Evolutionary conservation across 2,329 filamentous ascomycete genomes (phyloP), one percentile per base, ranked within the genome.

Genomic region (Fusarium sp.): DNA sequence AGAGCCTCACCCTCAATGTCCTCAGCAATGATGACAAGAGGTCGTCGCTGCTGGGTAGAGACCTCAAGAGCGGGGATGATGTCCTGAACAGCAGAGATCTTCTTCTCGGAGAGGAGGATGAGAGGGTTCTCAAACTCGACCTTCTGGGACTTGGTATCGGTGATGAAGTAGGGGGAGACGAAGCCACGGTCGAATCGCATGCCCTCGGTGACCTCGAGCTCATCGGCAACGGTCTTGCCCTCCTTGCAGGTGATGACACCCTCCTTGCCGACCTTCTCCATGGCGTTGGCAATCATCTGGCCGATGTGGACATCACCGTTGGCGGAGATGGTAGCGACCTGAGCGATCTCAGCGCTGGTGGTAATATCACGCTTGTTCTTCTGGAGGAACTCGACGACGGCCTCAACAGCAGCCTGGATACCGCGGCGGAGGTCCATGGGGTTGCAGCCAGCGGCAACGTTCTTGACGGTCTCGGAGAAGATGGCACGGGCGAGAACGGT

Each of bases 231-330:
- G 69, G 96, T 98, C 93, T 98, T 99, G 83, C 96, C 96, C 89
- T 99, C 96, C 92, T 99, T 99, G 81, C 98, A 95, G 66, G 96
- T 99, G 84, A 99, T 99, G 81, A 99, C 96, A 88, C 96, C 96
- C 88, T 99, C 96, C 90, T 99, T 99, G 85, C 96, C 96, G 73
- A 99, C 96, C 90, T 97, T 97, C 90, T 99, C 96, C 96, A 99
- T 99, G 78, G 96, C 96, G 82, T 91, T 98, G 82, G 96, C 95
- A 83, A 99, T 96, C 82, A 99, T 90, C 86, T 94, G 92, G 79
- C 96, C 96, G 80, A 99, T 94, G 86, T 98, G 95, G 66, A 90
- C 91, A 82, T 99, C 96, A 77, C 96, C 96, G 86, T 99, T 99
- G 83, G 96, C 96, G 78, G 92, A 95, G 86, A 99, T 99, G 79